phyloP scores from a whole-genome alignment of 345 rosid genomes.

The Brassica carinata region DNA sequence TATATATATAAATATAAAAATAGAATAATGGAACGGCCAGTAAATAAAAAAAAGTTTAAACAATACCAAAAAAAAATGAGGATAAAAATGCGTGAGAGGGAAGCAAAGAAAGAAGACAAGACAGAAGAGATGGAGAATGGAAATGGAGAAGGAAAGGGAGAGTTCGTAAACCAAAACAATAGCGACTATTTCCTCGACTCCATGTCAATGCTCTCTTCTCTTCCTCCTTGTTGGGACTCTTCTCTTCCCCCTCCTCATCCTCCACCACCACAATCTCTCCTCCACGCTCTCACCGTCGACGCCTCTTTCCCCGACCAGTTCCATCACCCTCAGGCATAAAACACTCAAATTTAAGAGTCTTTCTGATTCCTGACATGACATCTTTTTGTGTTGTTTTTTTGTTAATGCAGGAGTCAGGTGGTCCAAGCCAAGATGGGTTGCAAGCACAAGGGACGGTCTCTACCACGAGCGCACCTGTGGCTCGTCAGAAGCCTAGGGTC shows the following conservation, averaged over 20 bases:
- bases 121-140: constrained; percentile 39
- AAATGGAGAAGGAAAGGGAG: constrained; percentile 41
- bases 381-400: constrained; percentile 2
- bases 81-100: constrained; percentile 34
- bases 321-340: constrained; percentile 54
- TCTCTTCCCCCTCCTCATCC: constrained; percentile 45
- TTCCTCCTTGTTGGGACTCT: constrained; percentile 54
- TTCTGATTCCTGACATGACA: background rate
- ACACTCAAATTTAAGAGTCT: background rate
- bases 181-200: constrained; percentile 78
- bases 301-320: constrained; percentile 70
- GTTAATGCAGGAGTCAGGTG: constrained; percentile 42
- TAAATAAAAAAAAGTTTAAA: constrained; percentile 6
- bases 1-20: background rate
- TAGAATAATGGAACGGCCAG: constrained; percentile 26
- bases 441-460: constrained; percentile 60
- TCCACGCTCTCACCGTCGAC: constrained; percentile 39
- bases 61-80: background rate
- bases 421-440: constrained; percentile 45
- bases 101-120: constrained; percentile 11
- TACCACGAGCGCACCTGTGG: constrained; percentile 53
- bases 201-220: constrained; percentile 80
- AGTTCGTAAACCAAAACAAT: constrained; percentile 41
- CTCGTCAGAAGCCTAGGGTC: constrained; percentile 75
- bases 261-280: constrained; percentile 49